Percentiles rank a stretch among this genome's conserved stretches.
Evolutionary conservation across 805 yeast genomes (phyloP).

Genomic region (Candida suzukii): DNA sequence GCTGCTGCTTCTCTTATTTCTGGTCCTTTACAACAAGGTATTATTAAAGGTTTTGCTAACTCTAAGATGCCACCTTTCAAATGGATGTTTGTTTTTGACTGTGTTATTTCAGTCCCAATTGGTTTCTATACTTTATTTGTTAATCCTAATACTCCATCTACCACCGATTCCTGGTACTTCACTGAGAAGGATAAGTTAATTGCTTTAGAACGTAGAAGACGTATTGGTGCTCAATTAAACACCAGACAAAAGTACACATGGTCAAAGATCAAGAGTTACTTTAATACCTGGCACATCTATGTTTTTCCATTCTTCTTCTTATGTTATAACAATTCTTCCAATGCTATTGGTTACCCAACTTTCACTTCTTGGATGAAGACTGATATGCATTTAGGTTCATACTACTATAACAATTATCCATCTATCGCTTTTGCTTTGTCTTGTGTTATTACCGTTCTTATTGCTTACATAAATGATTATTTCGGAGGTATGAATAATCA

Average conservation of each 20-base stretch:
- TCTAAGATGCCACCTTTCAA: slow-evolving; percentile 28
- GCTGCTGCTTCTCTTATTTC: slow-evolving; percentile 28
- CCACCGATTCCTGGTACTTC: slow-evolving; percentile 34
- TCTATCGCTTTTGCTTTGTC: slow-evolving; percentile 31
- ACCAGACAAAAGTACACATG: slow-evolving; percentile 33
- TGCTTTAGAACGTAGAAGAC: slow-evolving; percentile 39
- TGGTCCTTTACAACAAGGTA: slow-evolving; percentile 31
- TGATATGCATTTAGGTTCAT: slow-evolving; percentile 25
- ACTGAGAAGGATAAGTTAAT: slow-evolving; percentile 34
- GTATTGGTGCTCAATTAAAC: slow-evolving; percentile 35
- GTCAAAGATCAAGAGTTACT: slow-evolving; percentile 30
- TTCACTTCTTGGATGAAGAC: slow-evolving; percentile 38
- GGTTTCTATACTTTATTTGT: slow-evolving; percentile 35
- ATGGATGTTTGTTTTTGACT: slow-evolving; percentile 43
- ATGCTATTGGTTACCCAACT: slow-evolving; percentile 34
- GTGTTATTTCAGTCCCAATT: slow-evolving; percentile 28
- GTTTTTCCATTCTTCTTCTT: slow-evolving; percentile 35
- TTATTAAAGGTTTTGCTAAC: slow-evolving; percentile 17
- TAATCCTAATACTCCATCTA: slow-evolving; percentile 41
- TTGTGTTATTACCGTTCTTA: slow-evolving; percentile 27
- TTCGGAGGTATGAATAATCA: slow-evolving; percentile 29
- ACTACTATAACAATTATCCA: slow-evolving; percentile 34
- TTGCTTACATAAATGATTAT: slow-evolving; percentile 31
- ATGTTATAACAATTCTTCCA: slow-evolving; percentile 29
- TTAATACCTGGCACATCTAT: slow-evolving; percentile 42